Evolutionary conservation across 768 basidiomycete species (phyloP).

Genomic region (Macrolepiota albuminosa): DNA sequence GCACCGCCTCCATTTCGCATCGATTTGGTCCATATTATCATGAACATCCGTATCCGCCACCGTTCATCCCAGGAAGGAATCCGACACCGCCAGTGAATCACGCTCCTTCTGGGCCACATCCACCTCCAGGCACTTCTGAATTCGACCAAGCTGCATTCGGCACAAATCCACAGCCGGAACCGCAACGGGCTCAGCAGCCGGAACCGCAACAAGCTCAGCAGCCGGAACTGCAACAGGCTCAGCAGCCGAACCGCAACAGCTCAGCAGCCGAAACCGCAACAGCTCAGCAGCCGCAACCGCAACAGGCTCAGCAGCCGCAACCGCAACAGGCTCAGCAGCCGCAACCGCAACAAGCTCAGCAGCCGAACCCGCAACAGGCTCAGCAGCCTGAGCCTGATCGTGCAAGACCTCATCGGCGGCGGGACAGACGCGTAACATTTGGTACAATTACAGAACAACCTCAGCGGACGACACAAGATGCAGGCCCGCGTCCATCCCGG

Average conservation of each 20-base stretch:
- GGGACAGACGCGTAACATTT: not conserved
- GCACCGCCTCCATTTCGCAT: not conserved
- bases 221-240: too few species aligned
- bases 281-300: too few species aligned
- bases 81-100: not conserved
- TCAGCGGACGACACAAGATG: not conserved
- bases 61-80: not conserved
- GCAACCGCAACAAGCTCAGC: too few species aligned
- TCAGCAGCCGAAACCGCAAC: too few species aligned
- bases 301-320: too few species aligned
- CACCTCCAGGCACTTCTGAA: not conserved
- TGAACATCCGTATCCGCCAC: not conserved
- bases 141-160: not conserved
- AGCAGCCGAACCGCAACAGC: too few species aligned
- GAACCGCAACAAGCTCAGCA: too few species aligned
- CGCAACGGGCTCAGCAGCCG: too few species aligned
- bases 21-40: not conserved
- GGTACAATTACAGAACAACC: too few species aligned
- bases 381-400: too few species aligned
- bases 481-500: not conserved
- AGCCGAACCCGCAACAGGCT: too few species aligned
- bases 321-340: too few species aligned
- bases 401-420: not conserved
- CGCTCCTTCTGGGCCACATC: not conserved
- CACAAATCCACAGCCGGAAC: not conserved